Evolutionary conservation across 768 basidiomycete species (phyloP), one percentile per base, ranked within the genome.

Genomic region (Xerocomus spinulosus): DNA sequence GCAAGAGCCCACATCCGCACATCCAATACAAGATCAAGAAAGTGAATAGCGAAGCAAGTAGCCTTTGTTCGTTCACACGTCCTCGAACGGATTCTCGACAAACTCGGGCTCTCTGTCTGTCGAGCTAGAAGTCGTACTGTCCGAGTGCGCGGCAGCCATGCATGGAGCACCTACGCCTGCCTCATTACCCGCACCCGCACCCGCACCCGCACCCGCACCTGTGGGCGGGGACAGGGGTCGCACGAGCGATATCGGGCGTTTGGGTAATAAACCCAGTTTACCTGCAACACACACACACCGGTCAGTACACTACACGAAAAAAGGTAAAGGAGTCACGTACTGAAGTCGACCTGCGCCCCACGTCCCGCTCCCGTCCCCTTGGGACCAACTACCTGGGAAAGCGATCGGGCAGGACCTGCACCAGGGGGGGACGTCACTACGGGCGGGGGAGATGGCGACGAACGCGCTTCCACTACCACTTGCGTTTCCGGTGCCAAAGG

Each of bases 61-160:
- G 26, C 26, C 10, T 28, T 5, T 6, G 5, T 7, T 10, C 3
- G 35, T 39, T 64, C 44, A 59, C 18, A 6, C 26, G 32, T 85
- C 82, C 48, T 87, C 84, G 51, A 88, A 88, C 29, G 85, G 85
- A 56, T 80, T 86, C 73, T 86, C 83, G 4, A 77, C 74, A 62
- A 85, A 87, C 63, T 86, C 85, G 54, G 85, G 58, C n/a, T 78
- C 81, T 7, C 74, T 70, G 21, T 73, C 66, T 44, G 56, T 39
- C 21, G 52, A 53, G 12, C 53, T 55, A 21, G 70, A 63, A 43
- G 58, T 38, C 24, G 57, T 50, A 5, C 54, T 52, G 56, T 49
- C 45, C 15, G 55, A 54, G 36, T 50, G 42, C 5, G 52, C 37
- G 15, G 40, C 4, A 2, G 42, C 52, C 32, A 52, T 23, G 21